Conservation (phyloP, 805 yeast species). For the Nakazawaea ambrosiae region DNA sequence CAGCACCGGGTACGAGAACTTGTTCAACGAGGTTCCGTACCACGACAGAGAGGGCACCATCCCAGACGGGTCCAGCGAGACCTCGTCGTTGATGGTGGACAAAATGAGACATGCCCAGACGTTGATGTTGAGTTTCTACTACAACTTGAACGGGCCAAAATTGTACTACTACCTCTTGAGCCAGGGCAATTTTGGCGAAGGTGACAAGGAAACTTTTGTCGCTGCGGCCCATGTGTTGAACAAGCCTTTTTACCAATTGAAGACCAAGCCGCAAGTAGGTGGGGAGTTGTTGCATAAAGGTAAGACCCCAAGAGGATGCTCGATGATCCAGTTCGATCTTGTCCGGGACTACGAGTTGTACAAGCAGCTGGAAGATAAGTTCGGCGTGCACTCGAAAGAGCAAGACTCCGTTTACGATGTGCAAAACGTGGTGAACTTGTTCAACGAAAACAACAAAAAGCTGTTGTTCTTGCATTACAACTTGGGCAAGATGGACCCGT, state of each 20-base stretch:
- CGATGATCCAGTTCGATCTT: slow-evolving; percentile 50
- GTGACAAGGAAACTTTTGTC: slow-evolving; percentile 52
- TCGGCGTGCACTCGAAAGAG: slow-evolving; percentile 1
- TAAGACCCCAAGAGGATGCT: slow-evolving; percentile 9
- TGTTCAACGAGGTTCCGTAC: slow-evolving; percentile 26
- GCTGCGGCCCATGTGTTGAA: slow-evolving; percentile 42
- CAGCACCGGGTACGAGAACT: slow-evolving; percentile 1
- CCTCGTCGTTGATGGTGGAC: slow-evolving; percentile 45
- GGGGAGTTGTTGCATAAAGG: slow-evolving; percentile 26
- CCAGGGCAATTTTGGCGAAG: slow-evolving; percentile 45
- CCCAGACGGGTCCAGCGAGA: slow-evolving; percentile 50
- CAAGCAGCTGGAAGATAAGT: slow-evolving; percentile 14
- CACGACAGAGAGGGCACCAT: slow-evolving; percentile 48
- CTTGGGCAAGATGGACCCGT: slow-evolving; percentile 50
- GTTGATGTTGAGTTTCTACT: slow-evolving; percentile 41
- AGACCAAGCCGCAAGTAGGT: slow-evolving; percentile 26
- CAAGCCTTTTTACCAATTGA: slow-evolving; percentile 42
- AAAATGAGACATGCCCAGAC: slow-evolving; percentile 42
- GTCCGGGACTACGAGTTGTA: slow-evolving; percentile 28
- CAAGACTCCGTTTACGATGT: slow-evolving; percentile 7
- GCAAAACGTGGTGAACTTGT: slow-evolving; percentile 19
- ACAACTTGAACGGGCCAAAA: slow-evolving; percentile 45
- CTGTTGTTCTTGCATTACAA: slow-evolving; percentile 39
- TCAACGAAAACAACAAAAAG: slow-evolving; percentile 20
- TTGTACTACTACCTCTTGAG: slow-evolving; percentile 39